Evolutionary conservation across 2,329 filamentous ascomycete species (phyloP), one percentile per base, ranked within the genome.

Genomic region (Chrysosporium keratinophilum): DNA sequence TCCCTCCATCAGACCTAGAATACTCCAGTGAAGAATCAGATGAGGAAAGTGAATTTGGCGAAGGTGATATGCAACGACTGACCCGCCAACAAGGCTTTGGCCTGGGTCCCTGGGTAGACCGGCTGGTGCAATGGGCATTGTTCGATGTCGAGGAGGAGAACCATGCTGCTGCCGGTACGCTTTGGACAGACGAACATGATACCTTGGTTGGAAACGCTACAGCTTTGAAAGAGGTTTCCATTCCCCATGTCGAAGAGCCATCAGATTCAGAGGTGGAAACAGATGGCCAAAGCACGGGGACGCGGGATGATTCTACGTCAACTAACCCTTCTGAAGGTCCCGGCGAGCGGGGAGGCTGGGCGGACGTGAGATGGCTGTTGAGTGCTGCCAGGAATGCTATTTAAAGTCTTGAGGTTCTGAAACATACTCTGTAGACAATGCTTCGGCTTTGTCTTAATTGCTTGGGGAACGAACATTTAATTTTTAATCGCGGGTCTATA

Each of bases 321-420:
- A 15, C 15, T 11, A 37, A 15, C 28, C 3, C 15, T 4, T 43
- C 42, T 44, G 46, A 37, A 45, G 40, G 65, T 28, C 62, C 68
- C 1, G 66, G 67, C 5, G 62, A 65, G 1, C 57, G 64, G 15
- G 77, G 76, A 4, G 77, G 77, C 0, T 82, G 79, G 79, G 72
- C 76, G 46, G 79, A 82, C 67, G 78, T 76, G 33, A 73, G 74
- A 31, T 82, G 79, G 79, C 62, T 82, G 55, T 64, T 82, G 54
- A 76, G 76, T 48, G 73, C 78, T 41, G 76, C 78, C 49, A 70
- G 63, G 55, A 65, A 61, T 46, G 63, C 66, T 28, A 28, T n/a
- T 57, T 70, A 17, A 56, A 64, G 59, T 66, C 20, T 3, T n/a
- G n/a, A n/a, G n/a, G n/a, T n/a, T n/a, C n/a, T n/a, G n/a, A n/a